Evolutionary conservation across 1,284 basidiomycete species (phyloP), one percentile per base, ranked within the genome.

Genomic region (Microbotryum scabiosae): DNA sequence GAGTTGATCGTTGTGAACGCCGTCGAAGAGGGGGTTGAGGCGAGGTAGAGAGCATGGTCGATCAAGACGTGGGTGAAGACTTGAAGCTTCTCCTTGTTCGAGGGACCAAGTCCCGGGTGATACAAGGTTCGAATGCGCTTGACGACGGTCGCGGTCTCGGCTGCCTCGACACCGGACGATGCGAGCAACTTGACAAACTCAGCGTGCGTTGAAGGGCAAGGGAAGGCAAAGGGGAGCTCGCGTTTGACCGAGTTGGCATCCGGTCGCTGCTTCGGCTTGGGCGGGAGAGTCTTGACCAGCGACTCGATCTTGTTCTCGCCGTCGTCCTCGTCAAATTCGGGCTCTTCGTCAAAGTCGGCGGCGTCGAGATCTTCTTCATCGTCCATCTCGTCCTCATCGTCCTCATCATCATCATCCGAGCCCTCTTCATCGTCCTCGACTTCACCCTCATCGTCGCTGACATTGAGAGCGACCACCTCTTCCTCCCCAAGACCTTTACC

Each of bases 11-110:
- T 76, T 49, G 76, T 70, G 71, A 86, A 84, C 6, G 79, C 80
- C 1, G 87, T 83, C 1, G 64, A 32, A 3, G 75, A 72, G 5
- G 85, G 82, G 0, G 82, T 82, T 0, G 85, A 81, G 14, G 88
- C 81, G 54, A 88, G 78, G 74, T 90, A 84, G 23, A 98, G 81
- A 54, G 89, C 81, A 72, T 97, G 90, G 73, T 98, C 96, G 63
- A 98, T 81, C n/a, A 99, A 82, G 14, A 97, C 84, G 23, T 82
- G 82, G 20, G 85, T 81, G 66, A 98, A 79, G 6, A 80, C 79
- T 81, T 93, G 88, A 28, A 96, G 79, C 75, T 89, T 94, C 73
- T 83, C 81, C 74, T 94, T 97, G 79, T 99, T 98, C 47, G 90
- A 90, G 45, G 86, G 83, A 1, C 83, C 86, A 5, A 98, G 78